A percentile compares a stretch with the other conserved stretches of the same genome.
These are phyloP conservation scores for Colletotrichum somersetense DNA, from an alignment of 2,329 filamentous ascomycete species.

Conservation along the genomic window DNA sequence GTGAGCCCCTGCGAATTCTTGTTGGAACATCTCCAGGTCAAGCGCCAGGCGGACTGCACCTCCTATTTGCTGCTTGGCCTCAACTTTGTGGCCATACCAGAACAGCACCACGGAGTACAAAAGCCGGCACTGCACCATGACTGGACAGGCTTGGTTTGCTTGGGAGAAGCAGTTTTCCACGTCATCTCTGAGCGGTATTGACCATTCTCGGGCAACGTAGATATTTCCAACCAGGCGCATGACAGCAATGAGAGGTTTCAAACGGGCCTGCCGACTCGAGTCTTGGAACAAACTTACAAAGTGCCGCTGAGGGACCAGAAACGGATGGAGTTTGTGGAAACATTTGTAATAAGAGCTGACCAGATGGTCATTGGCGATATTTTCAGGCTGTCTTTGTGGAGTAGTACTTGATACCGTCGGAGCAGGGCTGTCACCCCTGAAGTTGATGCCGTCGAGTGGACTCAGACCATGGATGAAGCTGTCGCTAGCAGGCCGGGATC, in stretches of 20 bases:
- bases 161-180: constrained; percentile 33
- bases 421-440: neutral
- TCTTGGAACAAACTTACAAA: constrained; percentile 39
- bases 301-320: constrained; percentile 44
- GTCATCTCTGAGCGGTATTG: neutral
- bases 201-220: constrained; percentile 45
- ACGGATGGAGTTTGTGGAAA: constrained; percentile 52
- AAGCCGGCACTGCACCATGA: constrained; percentile 53
- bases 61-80: constrained; percentile 50
- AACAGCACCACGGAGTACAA: constrained; percentile 54
- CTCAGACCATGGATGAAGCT: constrained; percentile 1
- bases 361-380: constrained; percentile 44
- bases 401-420: too few relatives aligned
- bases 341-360: constrained; percentile 52
- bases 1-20: constrained; percentile 63
- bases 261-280: constrained; percentile 5
- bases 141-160: constrained; percentile 41
- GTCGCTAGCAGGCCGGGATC: neutral
- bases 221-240: constrained; percentile 53
- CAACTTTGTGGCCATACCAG: constrained; percentile 47
- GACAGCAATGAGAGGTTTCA: constrained; percentile 45
- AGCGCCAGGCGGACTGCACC: constrained; percentile 70
- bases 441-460: neutral
- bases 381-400: constrained; percentile 6
- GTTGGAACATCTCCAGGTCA: constrained; percentile 69